Evolutionary conservation across 495 filamentous ascomycete species (phyloP).

Genomic region (Penicillium diatomitis): DNA sequence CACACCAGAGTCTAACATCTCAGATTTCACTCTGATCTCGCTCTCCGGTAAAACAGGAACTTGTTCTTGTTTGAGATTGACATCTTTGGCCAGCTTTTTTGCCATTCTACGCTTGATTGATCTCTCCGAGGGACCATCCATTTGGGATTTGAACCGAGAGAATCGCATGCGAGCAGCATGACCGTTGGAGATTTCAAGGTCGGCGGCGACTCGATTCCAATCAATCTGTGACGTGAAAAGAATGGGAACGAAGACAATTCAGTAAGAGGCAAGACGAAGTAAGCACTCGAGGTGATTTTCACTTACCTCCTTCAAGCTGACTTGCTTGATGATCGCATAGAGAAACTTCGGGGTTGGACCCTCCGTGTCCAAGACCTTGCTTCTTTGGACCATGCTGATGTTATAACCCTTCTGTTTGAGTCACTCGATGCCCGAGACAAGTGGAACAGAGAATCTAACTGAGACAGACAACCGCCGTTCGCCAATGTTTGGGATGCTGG

Average conservation of each 20-base stretch:
- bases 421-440: too few relatives aligned
- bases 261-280: too few relatives aligned
- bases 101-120: conserved; percentile 6
- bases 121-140: conserved; percentile 38
- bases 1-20: not conserved
- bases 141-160: conserved; percentile 53
- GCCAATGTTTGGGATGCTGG: too few relatives aligned
- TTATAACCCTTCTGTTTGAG: too few relatives aligned
- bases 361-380: conserved; percentile 40
- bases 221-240: conserved; percentile 46
- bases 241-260: not conserved
- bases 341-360: conserved; percentile 49
- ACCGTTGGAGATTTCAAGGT: conserved; percentile 62
- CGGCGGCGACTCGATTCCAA: conserved; percentile 58
- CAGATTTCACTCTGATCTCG: not conserved
- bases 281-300: too few relatives aligned
- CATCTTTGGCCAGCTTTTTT: conserved; percentile 9
- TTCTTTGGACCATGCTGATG: conserved; percentile 22
- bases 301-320: conserved; percentile 61
- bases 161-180: conserved; percentile 78
- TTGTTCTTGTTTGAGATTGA: not conserved
- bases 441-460: too few relatives aligned
- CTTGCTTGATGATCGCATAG: conserved; percentile 67
- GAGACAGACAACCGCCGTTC: too few relatives aligned
- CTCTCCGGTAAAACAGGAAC: not conserved